A percentile compares a stretch with the other conserved stretches of the same genome.
These are phyloP conservation scores for Pleurotus sapidus DNA, from an alignment of 768 basidiomycete genomes.

Conservation along the genomic window DNA sequence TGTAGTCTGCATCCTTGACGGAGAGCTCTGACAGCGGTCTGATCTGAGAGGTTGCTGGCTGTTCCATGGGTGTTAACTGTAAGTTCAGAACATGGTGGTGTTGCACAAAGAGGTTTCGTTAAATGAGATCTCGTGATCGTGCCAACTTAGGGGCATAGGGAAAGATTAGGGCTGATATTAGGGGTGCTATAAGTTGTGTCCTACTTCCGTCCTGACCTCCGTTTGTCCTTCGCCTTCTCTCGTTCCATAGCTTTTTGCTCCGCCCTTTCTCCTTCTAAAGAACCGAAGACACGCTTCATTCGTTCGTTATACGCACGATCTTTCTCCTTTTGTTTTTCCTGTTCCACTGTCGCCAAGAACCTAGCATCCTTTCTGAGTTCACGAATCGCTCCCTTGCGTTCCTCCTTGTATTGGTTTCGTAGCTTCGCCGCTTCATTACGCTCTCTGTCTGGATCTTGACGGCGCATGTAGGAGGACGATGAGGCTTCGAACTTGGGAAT, in stretches of 20 bases:
- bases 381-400: constrained; percentile 93
- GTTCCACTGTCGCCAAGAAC: constrained; percentile 88
- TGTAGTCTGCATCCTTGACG: constrained; percentile 26
- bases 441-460: constrained; percentile 90
- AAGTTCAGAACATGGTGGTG: not conserved
- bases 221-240: constrained; percentile 75
- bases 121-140: too few species aligned
- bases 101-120: not conserved
- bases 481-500: constrained; percentile 88
- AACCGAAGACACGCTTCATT: constrained; percentile 80
- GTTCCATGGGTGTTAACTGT: constrained; percentile 2
- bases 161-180: too few species aligned
- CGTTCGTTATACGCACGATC: constrained; percentile 75
- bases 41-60: constrained; percentile 25
- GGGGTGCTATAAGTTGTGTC: too few species aligned
- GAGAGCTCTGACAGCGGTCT: constrained; percentile 24
- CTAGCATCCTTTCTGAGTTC: constrained; percentile 94
- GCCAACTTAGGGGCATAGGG: too few species aligned
- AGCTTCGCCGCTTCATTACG: constrained; percentile 85
- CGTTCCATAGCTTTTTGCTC: constrained; percentile 93
- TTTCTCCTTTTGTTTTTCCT: constrained; percentile 82
- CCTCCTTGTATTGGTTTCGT: constrained; percentile 88
- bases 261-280: constrained; percentile 83
- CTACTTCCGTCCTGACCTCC: constrained; percentile 72
- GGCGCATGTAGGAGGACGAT: constrained; percentile 63